Evolutionary conservation across 2,329 filamentous ascomycete species (phyloP), one percentile per base, ranked within the genome.

Genomic region (Dendrostoma leiphaemia): DNA sequence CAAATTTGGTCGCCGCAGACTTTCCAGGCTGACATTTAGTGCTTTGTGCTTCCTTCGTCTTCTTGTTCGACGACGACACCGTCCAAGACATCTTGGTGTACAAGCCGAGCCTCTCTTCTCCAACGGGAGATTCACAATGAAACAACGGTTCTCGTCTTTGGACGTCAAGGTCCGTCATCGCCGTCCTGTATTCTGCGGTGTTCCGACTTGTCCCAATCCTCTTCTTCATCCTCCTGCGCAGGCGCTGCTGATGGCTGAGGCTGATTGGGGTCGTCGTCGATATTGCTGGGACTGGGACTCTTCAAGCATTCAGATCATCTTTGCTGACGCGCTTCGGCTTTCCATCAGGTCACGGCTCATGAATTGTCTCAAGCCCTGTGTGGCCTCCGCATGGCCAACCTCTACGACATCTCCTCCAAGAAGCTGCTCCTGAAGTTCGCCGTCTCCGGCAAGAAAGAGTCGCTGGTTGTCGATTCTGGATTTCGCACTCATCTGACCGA

Each of bases 341-440:
- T 7, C 5, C 34, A 29, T 32, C 66, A 96, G 90, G 91, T 96
- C 72, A 95, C 97, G 67, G 89, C 91, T 53, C 90, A 96, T 69
- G 94, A 99, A 81, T 88, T 99, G 59, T 87, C 91, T 56, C 77
- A 82, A 59, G 83, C 81, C 60, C 81, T 99, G 51, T 83, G 88
- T 55, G 84, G 84, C 56, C 80, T 97, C 59, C 89, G 94, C 60
- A 82, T 97, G 48, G 85, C 90, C 59, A 99, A 99, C 68, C 87
- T 97, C 69, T 97, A 99, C 75, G 94, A 99, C 70, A 84, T 99
- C 56, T 96, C 91, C 59, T 91, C 91, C 61, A 91, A 93, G 67
- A 97, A 97, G 66, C 90, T 97, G 67, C 85, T 97, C 24, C 82
- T 99, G 71, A 97, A 97, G 69, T 94, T 99, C 67, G 86, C 91